Evolutionary conservation across 352 stramenopile species (phyloP), one percentile per base, ranked within the genome.

Genomic region (Phytophthora kernoviae): DNA sequence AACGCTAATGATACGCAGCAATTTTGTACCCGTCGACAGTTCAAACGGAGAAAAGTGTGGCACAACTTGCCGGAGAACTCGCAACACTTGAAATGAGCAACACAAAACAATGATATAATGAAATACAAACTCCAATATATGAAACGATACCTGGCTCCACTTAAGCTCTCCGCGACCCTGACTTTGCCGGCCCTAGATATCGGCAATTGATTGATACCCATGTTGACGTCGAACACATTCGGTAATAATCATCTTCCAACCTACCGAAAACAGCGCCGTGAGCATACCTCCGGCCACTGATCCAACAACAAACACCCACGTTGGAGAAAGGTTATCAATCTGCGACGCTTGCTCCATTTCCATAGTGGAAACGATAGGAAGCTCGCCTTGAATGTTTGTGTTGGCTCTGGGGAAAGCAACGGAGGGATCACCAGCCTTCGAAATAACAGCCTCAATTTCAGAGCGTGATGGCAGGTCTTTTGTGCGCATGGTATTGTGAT

Each of bases 381-480:
- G 50, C 43, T 17, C 50, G n/a, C 58, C 42, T 9, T 33, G 24
- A 9, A 20, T 20, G 1, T 37, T 45, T 4, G n/a, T 48, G 12
- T 62, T 18, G 1, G 53, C 20, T 27, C 37, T 43, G 9, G 18
- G 12, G 14, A 70, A 61, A 34, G 22, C 37, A 34, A 39, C 20
- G 0, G 39, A 43, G 2, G 34, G 44, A 22, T 68, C 36, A 43
- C 44, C 43, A 17, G 17, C 8, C 12, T 56, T 34, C 34, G 54
- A 49, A 0, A 88, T 44, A 11, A 82, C 36, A 33, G 66, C 48
- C 40, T 87, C 70, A 8, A 93, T 59, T 39, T 71, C 33, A 2
- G 70, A 74, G 40, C 83, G 81, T 0, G 67, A 59, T 2, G 79
- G 83, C n/a, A 90, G n/a, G 36, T 93, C 83, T n/a, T 77, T 64